A percentile compares a stretch with the other conserved stretches of the same genome.
Conservation (phyloP, 495 filamentous ascomycete genomes). For the Hypoxylon trugodes region DNA sequence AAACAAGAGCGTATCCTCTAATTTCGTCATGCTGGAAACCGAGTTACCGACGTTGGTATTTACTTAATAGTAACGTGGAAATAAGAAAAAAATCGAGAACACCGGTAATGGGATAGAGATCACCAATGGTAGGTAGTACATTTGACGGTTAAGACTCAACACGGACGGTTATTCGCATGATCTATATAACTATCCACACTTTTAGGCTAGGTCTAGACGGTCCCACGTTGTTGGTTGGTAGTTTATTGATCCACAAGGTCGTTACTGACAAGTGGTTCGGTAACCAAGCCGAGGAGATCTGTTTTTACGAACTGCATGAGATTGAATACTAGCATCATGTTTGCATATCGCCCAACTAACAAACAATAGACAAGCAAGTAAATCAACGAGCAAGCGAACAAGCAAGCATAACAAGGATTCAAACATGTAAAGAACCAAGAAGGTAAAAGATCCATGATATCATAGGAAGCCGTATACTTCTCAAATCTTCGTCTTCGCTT, state of each 20-base stretch:
- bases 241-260: constrained; percentile 20
- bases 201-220: constrained; percentile 18
- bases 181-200: constrained; percentile 23
- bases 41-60: constrained; percentile 14
- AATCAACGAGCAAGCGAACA: constrained; percentile 2
- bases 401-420: constrained; percentile 17
- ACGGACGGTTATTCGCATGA: constrained; percentile 35
- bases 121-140: neutral
- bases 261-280: constrained; percentile 21
- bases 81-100: constrained; percentile 10
- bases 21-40: constrained; percentile 35
- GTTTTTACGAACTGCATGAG: constrained; percentile 1
- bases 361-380: constrained; percentile 13
- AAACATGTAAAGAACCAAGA: constrained; percentile 17
- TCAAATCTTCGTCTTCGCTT: constrained; percentile 20
- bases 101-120: neutral
- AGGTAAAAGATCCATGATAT: constrained; percentile 24
- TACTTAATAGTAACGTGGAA: neutral
- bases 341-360: constrained; percentile 7
- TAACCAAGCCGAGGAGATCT: constrained; percentile 9
- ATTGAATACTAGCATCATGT: constrained; percentile 21
- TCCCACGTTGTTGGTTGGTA: constrained; percentile 28
- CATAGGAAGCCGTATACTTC: constrained; percentile 31
- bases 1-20: constrained; percentile 27
- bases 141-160: constrained; percentile 5